Conservation (phyloP, 164 flowering plant genomes). For the Houttuynia cordata region DNA sequence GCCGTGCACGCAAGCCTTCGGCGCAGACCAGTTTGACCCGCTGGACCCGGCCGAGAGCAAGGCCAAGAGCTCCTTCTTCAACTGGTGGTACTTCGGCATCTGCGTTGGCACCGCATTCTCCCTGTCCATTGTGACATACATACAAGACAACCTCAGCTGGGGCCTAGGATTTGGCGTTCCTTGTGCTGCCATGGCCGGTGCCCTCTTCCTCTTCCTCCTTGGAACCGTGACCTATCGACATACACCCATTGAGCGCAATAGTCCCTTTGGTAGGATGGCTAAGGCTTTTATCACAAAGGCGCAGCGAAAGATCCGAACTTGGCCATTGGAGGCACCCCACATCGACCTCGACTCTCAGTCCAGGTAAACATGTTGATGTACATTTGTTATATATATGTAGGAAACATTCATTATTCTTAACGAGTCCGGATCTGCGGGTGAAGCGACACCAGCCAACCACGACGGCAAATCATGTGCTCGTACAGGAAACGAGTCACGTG, state of each 20-base stretch:
- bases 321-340: not conserved
- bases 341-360: not conserved
- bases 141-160: constrained; percentile 5
- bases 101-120: not conserved
- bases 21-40: constrained; percentile 54
- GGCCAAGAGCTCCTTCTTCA: constrained; percentile 20
- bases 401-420: too few species aligned
- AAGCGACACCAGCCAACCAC: too few species aligned
- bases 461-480: too few species aligned
- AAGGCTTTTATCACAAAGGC: too few species aligned
- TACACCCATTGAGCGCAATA: not conserved
- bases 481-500: too few species aligned
- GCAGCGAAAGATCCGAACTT: not conserved
- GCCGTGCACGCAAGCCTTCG: constrained; percentile 30
- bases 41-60: constrained; percentile 19
- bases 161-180: not conserved
- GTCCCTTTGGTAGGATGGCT: too few species aligned
- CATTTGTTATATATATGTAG: too few species aligned
- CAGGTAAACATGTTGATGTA: not conserved
- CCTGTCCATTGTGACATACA: not conserved
- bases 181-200: not conserved
- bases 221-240: constrained; percentile 4
- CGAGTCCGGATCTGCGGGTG: too few species aligned
- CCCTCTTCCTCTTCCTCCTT: not conserved
- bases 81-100: constrained; percentile 1